These are phyloP conservation scores for Malus hybrid DNA, from an alignment of 331 rosid species.

Conservation along the genomic window DNA sequence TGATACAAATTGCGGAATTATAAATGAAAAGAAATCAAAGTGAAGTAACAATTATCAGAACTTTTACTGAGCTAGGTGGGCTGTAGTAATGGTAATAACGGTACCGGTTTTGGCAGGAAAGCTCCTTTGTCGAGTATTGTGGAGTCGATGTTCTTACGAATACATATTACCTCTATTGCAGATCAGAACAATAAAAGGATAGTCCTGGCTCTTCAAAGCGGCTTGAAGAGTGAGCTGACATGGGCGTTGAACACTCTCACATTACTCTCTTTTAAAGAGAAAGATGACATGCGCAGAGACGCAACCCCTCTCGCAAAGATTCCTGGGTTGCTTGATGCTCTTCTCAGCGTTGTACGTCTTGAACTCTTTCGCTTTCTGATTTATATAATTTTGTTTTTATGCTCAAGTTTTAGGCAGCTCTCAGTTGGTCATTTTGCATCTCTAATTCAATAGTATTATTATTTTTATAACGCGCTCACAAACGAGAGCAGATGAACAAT, in stretches of 20 bases:
- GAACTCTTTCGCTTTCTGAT: neutral
- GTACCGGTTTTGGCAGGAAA: neutral
- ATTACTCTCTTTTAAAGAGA: slow-evolving; percentile 85
- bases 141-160: neutral
- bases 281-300: slow-evolving; percentile 86
- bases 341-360: slow-evolving; percentile 86
- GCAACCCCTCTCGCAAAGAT: slow-evolving; percentile 74
- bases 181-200: slow-evolving; percentile 94
- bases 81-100: neutral
- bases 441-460: neutral
- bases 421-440: neutral
- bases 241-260: slow-evolving; percentile 96
- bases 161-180: slow-evolving; percentile 10
- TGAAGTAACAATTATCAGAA: neutral
- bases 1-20: neutral
- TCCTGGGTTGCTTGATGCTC: slow-evolving; percentile 94
- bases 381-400: neutral
- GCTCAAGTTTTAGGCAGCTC: neutral
- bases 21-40: neutral
- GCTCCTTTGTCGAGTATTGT: neutral
- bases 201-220: slow-evolving; percentile 93
- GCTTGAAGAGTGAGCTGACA: slow-evolving; percentile 89
- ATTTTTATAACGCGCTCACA: neutral
- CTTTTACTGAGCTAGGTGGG: neutral
- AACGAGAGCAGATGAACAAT: neutral